Percentiles rank a stretch among this genome's conserved stretches.
Conservation (phyloP, 768 basidiomycete species). For the Boletus speciosus region DNA sequence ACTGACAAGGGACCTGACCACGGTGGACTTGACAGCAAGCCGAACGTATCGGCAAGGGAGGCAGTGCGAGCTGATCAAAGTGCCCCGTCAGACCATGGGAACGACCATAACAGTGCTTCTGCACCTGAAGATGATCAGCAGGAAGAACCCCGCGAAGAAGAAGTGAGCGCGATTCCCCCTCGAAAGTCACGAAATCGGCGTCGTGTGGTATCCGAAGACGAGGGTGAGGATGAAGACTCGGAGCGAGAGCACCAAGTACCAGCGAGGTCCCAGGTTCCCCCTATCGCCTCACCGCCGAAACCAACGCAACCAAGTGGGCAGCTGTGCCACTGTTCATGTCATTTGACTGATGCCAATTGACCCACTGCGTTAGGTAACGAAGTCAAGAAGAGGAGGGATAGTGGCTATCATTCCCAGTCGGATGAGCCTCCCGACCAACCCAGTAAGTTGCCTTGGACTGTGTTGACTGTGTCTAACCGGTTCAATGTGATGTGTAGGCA, state of each 20-base stretch:
- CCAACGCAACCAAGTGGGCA: background rate
- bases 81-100: constrained; percentile 4
- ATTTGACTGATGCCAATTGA: background rate
- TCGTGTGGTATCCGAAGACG: constrained; percentile 10
- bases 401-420: background rate
- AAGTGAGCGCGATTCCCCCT: background rate
- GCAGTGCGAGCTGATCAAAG: background rate
- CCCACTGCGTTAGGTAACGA: background rate
- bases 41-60: background rate
- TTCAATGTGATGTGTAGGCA: constrained; percentile 6
- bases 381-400: constrained; percentile 3
- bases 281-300: constrained; percentile 3
- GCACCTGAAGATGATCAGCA: background rate
- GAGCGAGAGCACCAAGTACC: background rate
- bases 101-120: background rate
- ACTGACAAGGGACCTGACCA: background rate
- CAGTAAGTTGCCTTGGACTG: constrained; percentile 2
- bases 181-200: constrained; percentile 3
- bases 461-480: background rate
- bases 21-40: background rate
- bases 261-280: background rate
- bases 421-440: background rate
- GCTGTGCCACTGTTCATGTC: background rate
- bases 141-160: constrained; percentile 7
- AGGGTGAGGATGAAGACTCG: constrained; percentile 1